Evolutionary conservation across 2,329 filamentous ascomycete species (phyloP).

Genomic region (Monosporascus sp.): DNA sequence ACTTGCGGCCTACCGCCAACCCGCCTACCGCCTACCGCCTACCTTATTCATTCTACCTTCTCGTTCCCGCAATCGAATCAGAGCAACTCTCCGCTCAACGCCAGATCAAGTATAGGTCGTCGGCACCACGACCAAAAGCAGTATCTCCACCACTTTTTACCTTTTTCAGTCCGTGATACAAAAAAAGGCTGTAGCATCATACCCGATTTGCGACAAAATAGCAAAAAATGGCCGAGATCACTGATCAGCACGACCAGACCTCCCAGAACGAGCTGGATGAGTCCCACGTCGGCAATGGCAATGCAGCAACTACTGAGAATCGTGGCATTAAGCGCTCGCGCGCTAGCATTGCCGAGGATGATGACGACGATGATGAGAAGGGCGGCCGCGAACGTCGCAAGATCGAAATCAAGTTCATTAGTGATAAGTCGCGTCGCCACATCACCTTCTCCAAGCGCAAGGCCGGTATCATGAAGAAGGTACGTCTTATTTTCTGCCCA

Average conservation of each 20-base stretch:
- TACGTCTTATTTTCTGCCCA: constrained; percentile 37
- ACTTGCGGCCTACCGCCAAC: too few relatives aligned
- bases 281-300: constrained; percentile 70
- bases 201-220: neutral
- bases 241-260: constrained; percentile 71
- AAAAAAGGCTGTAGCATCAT: constrained; percentile 16
- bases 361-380: constrained; percentile 97
- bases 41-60: constrained; percentile 25
- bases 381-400: constrained; percentile 95
- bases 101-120: constrained; percentile 64
- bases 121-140: constrained; percentile 60
- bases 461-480: constrained; percentile 99
- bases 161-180: constrained; percentile 47
- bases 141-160: constrained; percentile 55
- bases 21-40: constrained; percentile 6
- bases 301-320: constrained; percentile 56
- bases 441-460: constrained; percentile 99
- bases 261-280: constrained; percentile 72
- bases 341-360: constrained; percentile 79
- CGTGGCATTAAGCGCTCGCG: constrained; percentile 89
- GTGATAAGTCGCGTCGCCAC: constrained; percentile 98
- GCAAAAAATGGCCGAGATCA: constrained; percentile 69
- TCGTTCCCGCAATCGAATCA: constrained; percentile 30
- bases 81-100: constrained; percentile 45
- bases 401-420: constrained; percentile 99